phyloP scores from a whole-genome alignment of 2,329 filamentous ascomycete genomes.

The Microsporum ferrugineum region DNA sequence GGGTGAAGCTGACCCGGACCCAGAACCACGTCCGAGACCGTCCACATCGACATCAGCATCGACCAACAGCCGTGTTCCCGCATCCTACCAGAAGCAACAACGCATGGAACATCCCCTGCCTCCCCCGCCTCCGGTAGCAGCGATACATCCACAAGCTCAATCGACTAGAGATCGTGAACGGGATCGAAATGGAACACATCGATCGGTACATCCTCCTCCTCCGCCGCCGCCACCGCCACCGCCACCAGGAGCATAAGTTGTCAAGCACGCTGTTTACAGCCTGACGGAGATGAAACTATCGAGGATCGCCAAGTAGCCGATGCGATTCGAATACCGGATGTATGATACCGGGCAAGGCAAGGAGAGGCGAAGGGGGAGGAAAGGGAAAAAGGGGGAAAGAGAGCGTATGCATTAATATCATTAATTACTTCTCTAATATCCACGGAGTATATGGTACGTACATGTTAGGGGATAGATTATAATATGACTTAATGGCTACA shows the following conservation, averaged over 20 bases:
- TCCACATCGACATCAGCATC: neutral
- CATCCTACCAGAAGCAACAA: slow-evolving; percentile 6
- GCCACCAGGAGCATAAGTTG: neutral
- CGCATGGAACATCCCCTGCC: slow-evolving; percentile 8
- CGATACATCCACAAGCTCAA: slow-evolving; percentile 1
- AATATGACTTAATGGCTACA: too few species aligned
- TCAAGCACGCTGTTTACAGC: slow-evolving; percentile 4
- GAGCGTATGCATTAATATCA: too few species aligned
- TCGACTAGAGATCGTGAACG: neutral
- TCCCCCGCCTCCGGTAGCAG: neutral
- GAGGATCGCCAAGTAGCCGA: neutral
- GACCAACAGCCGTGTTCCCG: slow-evolving; percentile 7
- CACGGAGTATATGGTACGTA: neutral
- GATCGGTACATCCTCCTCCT: neutral
- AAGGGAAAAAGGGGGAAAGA: too few species aligned
- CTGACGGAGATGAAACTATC: neutral
- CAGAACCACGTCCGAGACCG: neutral
- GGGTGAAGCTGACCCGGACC: neutral
- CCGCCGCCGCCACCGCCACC: neutral
- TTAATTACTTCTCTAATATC: too few species aligned
- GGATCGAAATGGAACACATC: neutral
- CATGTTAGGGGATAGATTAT: neutral
- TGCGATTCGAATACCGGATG: too few species aligned
- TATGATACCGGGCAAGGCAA: too few species aligned
- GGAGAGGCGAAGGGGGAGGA: too few species aligned